phyloP scores from a whole-genome alignment of 352 stramenopile species.

The Phytophthora pisi region DNA sequence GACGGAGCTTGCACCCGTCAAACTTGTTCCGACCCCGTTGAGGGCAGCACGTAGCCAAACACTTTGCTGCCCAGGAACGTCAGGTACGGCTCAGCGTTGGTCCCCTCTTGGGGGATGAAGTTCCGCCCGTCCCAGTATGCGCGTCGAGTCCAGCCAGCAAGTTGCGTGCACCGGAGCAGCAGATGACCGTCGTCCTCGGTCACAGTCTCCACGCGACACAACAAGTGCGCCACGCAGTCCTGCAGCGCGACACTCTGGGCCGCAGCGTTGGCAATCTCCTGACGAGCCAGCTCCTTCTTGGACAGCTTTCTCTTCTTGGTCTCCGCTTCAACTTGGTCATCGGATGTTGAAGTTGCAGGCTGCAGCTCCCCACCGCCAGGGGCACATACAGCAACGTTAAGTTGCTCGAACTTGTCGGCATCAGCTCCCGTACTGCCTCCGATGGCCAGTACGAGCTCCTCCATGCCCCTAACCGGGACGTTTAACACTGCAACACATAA shows the following conservation, averaged over 20 bases:
- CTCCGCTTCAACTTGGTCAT: conserved; percentile 6
- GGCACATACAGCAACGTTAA: conserved; percentile 53
- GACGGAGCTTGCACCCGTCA: conserved; percentile 20
- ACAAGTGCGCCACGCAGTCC: conserved; percentile 66
- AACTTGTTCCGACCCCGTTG: conserved; percentile 12
- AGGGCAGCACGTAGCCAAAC: conserved; percentile 69
- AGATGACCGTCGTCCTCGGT: conserved; percentile 74
- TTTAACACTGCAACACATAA: conserved; percentile 62
- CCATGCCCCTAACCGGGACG: conserved; percentile 71
- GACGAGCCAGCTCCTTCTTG: conserved; percentile 55
- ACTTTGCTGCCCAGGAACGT: conserved; percentile 86
- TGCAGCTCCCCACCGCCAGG: conserved; percentile 39
- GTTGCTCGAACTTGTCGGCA: conserved; percentile 65
- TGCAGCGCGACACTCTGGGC: conserved; percentile 47
- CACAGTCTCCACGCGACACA: conserved; percentile 71
- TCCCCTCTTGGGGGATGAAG: conserved; percentile 54
- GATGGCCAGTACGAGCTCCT: conserved; percentile 80
- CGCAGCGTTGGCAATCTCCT: conserved; percentile 39
- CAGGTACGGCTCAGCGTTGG: conserved; percentile 54
- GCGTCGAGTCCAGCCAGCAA: conserved; percentile 60
- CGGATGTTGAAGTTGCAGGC: neutral
- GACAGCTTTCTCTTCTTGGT: conserved; percentile 62
- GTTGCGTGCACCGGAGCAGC: conserved; percentile 68
- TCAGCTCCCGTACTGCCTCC: conserved; percentile 60
- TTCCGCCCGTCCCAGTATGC: conserved; percentile 85